A percentile compares a stretch with the other conserved stretches of the same genome.
Conservation (phyloP, 306 rosid genomes). For the Fagus sylvatica region DNA sequence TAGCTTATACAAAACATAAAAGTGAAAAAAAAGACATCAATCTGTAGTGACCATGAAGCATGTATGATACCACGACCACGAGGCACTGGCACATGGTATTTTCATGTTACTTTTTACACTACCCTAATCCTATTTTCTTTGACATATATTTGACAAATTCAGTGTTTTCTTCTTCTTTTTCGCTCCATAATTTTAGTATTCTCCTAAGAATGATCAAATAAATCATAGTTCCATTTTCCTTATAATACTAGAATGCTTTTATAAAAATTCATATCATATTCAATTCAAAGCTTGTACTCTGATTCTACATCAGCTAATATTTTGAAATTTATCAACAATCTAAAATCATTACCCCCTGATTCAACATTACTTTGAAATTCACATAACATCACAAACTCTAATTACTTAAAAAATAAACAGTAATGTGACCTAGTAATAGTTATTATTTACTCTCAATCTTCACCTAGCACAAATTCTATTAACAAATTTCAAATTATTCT, state of each 20-base stretch:
- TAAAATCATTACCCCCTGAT: neutral
- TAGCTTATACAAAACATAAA: neutral
- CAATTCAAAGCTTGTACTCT: neutral
- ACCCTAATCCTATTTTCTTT: neutral
- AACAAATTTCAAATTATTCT: neutral
- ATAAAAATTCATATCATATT: neutral
- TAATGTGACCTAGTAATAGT: too few species aligned
- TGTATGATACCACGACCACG: neutral
- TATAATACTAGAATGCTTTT: neutral
- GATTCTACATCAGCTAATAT: neutral
- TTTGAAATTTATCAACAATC: neutral
- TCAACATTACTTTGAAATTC: neutral
- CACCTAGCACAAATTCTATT: neutral
- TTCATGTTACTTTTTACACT: neutral
- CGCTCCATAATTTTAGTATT: too few species aligned
- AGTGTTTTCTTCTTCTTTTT: too few species aligned
- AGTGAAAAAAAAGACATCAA: neutral
- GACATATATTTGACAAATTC: neutral
- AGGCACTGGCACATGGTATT: neutral
- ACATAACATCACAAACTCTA: neutral
- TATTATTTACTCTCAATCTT: too few species aligned
- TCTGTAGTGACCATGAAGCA: neutral
- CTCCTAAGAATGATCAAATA: neutral
- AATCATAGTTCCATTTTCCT: neutral
- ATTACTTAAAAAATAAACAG: too few species aligned